phyloP scores from a whole-genome alignment of 768 basidiomycete species.

The Hirschioporus abietinus region DNA sequence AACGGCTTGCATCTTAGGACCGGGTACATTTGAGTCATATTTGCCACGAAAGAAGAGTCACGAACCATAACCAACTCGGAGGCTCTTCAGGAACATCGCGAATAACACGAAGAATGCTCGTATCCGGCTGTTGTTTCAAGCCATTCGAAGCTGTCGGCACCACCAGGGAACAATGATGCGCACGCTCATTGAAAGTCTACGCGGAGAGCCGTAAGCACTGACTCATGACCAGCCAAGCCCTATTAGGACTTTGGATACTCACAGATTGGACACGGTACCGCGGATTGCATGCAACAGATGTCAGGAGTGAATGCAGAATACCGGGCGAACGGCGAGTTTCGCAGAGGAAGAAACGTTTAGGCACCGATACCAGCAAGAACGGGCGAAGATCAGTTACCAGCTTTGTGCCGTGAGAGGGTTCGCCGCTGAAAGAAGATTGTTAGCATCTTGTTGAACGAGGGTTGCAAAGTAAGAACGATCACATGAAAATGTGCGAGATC shows the following conservation, averaged over 20 bases:
- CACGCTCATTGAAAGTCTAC: neutral
- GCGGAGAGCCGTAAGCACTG: too few species aligned
- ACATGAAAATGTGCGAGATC: too few species aligned
- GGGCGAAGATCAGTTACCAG: neutral
- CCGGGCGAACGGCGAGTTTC: neutral
- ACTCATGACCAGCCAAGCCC: neutral
- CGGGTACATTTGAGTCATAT: too few species aligned
- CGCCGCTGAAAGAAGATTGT: neutral
- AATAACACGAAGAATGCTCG: neutral
- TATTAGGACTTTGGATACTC: neutral
- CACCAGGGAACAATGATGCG: neutral
- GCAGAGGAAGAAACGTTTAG: neutral
- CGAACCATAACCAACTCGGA: neutral
- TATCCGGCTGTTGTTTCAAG: neutral
- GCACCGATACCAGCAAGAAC: neutral
- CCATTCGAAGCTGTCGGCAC: neutral
- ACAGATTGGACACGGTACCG: neutral
- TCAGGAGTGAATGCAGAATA: neutral
- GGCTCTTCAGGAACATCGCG: neutral
- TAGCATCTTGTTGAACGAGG: neutral
- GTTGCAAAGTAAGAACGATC: neutral
- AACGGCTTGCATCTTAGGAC: too few species aligned
- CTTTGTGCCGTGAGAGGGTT: neutral
- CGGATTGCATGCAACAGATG: neutral
- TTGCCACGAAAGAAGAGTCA: too few species aligned